phyloP scores from a whole-genome alignment of 352 stramenopile genomes.

The Nothophytophthora sp. region DNA sequence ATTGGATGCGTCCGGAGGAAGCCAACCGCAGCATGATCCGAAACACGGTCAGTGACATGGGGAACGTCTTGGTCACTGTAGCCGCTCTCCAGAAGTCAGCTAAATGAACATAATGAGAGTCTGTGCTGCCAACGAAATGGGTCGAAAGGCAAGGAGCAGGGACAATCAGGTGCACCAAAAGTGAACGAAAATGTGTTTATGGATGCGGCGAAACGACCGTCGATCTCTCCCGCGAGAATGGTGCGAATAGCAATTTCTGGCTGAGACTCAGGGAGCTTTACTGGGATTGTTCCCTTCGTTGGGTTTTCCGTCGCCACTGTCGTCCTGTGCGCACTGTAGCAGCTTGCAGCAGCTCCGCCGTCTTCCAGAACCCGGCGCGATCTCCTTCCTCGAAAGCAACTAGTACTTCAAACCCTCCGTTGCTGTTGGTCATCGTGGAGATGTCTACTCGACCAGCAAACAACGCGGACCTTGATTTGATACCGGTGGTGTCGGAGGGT shows the following conservation, averaged over 20 bases:
- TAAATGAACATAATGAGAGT: slow-evolving; percentile 11
- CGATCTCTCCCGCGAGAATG: too few relatives aligned
- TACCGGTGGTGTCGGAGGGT: too few relatives aligned
- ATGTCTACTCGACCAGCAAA: slow-evolving; percentile 42
- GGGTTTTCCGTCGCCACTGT: slow-evolving; percentile 59
- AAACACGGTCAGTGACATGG: slow-evolving; percentile 71
- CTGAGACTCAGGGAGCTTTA: too few relatives aligned
- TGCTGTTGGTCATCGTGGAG: slow-evolving; percentile 7
- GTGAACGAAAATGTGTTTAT: too few relatives aligned
- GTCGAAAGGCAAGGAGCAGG: too few relatives aligned
- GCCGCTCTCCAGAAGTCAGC: slow-evolving; percentile 30
- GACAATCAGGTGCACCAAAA: too few relatives aligned
- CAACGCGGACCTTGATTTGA: slow-evolving; percentile 1
- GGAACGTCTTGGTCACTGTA: slow-evolving; percentile 57
- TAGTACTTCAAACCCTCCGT: slow-evolving; percentile 34
- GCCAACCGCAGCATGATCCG: slow-evolving; percentile 44
- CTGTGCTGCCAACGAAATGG: not conserved
- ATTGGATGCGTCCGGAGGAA: slow-evolving; percentile 65
- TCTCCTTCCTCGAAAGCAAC: slow-evolving; percentile 53
- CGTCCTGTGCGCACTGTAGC: slow-evolving; percentile 60
- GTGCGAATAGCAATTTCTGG: too few relatives aligned
- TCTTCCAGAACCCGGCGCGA: slow-evolving; percentile 67
- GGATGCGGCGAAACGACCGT: too few relatives aligned
- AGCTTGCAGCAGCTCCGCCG: slow-evolving; percentile 56
- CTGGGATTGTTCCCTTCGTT: slow-evolving; percentile 13